Evolutionary conservation across 306 rosid genomes (phyloP), one percentile per base, ranked within the genome.

Genomic region (Prunus dulcis): DNA sequence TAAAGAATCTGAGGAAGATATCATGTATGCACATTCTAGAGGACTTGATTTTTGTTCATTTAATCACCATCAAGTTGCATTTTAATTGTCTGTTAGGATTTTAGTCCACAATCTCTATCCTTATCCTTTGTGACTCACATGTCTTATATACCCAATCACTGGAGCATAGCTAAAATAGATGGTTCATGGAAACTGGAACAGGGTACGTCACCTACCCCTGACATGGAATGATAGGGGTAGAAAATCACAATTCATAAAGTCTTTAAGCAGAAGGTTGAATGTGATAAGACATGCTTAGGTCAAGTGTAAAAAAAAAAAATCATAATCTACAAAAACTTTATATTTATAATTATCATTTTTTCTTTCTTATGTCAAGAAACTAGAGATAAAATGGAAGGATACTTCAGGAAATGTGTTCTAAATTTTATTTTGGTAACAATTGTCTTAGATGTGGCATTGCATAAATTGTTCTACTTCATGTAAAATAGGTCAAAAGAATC

Each of bases 401-500:
- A 19, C 72, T 11, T 45, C 23, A 45, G 72, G 53, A 25, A 23
- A 25, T 9, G 6, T 23, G 1, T 25, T 3, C 32, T 19, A 23
- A 18, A 67, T 30, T 46, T 20, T 43, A 43, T 66, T 67, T 38
- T 57, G 68, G 51, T 73, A 30, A 41, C 46, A 46, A 17, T 47
- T 52, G 12, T 58, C 32, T 34, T 76, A 58, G 50, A 76, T 34
- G 12, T 61, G 52, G n/a, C 73, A 64, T 25, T 65, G 17, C 46
- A 60, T 67, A 57, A 67, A 64, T 75, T 56, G 34, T 69, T 77
- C 73, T 46, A 60, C 79, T 84, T 68, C 28, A n/a, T 75, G 82
- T 69, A 76, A 76, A 68, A 43, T 78, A 96, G 99, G 93, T 95
- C 65, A 95, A 92, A 84, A 95, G 82, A 87, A 82, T 95, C 64